Base-by-base conservation (phyloP, 1,139 yeast genomes). In the Sugiyamaella neomexicana region DNA sequence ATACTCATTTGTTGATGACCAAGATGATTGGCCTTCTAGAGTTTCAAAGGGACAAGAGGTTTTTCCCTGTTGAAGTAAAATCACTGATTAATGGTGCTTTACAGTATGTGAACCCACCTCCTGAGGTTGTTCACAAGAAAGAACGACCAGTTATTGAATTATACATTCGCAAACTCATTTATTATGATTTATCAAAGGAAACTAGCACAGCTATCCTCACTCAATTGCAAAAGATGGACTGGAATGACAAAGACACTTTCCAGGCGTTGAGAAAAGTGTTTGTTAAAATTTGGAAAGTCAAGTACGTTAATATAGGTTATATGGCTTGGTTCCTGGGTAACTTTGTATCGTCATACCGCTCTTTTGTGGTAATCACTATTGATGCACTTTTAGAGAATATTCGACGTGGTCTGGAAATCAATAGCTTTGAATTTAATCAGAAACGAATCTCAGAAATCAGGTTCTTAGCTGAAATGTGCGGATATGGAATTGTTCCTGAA, bases 301-400 rank as follows among this genome's bases (percentile, higher is more conserved):
- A 77, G 53, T 86, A 80, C 65, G 86, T 81, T 49, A 78, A 79
- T 58, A 74, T 86, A 42, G 70, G 72, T 0, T 57, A 68, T 1
- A 68, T 89, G 56, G 83, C 90, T 0, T 69, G 69, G 43, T 64
- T 86, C 5, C 68, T 87, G 23, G 68, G 70, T 38, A 68, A 66
- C 1, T 59, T 80, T 17, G 67, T 73, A 25, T 67, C 67, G 7
- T 65, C 69, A 45, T 74, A 77, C 61, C 74, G 72, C 41, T 69
- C 70, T 16, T 45, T 45, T 29, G 42, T 39, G n/a, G 71, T 78
- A 1, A 65, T 65, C 45, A 79, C 83, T 1, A 72, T 88, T 47
- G 97, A 91, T 65, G 73, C 80, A n/a, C 59, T 86, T 1, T 60
- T 86, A 16, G 97, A 90, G 63, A 75, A 77, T 32, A 77, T 87